Conservation (phyloP, 805 yeast species). For the Lachancea meyersii region DNA sequence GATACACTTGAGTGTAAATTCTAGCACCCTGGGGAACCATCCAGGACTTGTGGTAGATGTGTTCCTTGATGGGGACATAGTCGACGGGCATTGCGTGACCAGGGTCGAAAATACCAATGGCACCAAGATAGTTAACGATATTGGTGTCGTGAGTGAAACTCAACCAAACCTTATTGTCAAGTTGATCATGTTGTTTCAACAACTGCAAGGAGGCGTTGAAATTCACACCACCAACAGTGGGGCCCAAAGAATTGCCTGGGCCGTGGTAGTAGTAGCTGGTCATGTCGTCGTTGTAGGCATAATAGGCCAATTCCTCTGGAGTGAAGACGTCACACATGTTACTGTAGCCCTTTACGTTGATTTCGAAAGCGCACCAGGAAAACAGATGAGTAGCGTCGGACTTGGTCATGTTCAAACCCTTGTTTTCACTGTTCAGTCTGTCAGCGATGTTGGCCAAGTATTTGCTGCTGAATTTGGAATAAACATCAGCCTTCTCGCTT, state of each 20-base stretch:
- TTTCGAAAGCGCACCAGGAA: conserved; percentile 67
- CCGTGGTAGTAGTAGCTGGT: conserved; percentile 56
- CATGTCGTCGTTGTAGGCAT: conserved; percentile 56
- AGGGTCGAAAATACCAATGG: conserved; percentile 48
- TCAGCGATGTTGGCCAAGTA: conserved; percentile 49
- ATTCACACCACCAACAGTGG: conserved; percentile 57
- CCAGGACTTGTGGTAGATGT: conserved; percentile 43
- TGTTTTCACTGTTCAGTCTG: conserved; percentile 50
- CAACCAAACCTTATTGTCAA: conserved; percentile 52
- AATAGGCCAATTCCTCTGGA: conserved; percentile 56
- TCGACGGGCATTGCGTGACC: conserved; percentile 39
- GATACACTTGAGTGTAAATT: conserved; percentile 45
- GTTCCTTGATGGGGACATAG: conserved; percentile 39
- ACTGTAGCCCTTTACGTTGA: conserved; percentile 63
- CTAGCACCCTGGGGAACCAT: conserved; percentile 56
- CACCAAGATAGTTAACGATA: conserved; percentile 52
- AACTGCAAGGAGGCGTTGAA: conserved; percentile 45
- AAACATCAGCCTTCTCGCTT: conserved; percentile 14
- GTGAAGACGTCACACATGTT: conserved; percentile 65
- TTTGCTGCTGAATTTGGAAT: conserved; percentile 17
- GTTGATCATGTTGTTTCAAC: conserved; percentile 45
- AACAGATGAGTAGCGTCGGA: conserved; percentile 50
- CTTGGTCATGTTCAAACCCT: conserved; percentile 46
- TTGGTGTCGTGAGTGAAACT: conserved; percentile 75
- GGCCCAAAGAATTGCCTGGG: conserved; percentile 53